Conservation (phyloP, 768 basidiomycete genomes). For the Boletus rubescentipes region DNA sequence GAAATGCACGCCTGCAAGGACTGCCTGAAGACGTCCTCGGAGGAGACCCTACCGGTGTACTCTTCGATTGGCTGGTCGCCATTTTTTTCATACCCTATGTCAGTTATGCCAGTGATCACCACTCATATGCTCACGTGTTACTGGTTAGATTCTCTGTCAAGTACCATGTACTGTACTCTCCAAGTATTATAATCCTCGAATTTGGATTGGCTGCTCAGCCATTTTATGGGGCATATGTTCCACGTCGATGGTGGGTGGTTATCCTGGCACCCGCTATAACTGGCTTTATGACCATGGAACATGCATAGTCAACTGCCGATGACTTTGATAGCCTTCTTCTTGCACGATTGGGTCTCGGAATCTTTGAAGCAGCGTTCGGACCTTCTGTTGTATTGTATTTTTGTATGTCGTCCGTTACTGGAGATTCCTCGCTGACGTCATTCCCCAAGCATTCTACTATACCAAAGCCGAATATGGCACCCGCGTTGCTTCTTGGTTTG, state of each 20-base stretch:
- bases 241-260: slow-evolving; percentile 56
- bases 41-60: slow-evolving; percentile 63
- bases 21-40: slow-evolving; percentile 61
- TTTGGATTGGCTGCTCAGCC: slow-evolving; percentile 68
- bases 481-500: slow-evolving; percentile 50
- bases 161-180: slow-evolving; percentile 66
- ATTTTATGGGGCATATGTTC: slow-evolving; percentile 75
- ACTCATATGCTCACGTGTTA: background rate
- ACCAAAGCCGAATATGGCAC: slow-evolving; percentile 47
- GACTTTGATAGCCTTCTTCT: slow-evolving; percentile 30
- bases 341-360: slow-evolving; percentile 32
- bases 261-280: background rate
- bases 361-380: slow-evolving; percentile 38
- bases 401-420: slow-evolving; percentile 11
- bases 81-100: slow-evolving; percentile 82
- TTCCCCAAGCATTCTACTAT: slow-evolving; percentile 44
- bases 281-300: background rate
- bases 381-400: slow-evolving; percentile 33
- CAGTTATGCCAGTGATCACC: slow-evolving; percentile 18
- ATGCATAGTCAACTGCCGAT: slow-evolving; percentile 25
- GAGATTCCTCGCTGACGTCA: slow-evolving; percentile 16
- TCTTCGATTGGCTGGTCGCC: slow-evolving; percentile 80
- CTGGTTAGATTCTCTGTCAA: slow-evolving; percentile 61
- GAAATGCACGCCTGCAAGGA: slow-evolving; percentile 76
- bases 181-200: slow-evolving; percentile 65